phyloP scores from a whole-genome alignment of 257 asterid species.

The Solanum gracilifrons region DNA sequence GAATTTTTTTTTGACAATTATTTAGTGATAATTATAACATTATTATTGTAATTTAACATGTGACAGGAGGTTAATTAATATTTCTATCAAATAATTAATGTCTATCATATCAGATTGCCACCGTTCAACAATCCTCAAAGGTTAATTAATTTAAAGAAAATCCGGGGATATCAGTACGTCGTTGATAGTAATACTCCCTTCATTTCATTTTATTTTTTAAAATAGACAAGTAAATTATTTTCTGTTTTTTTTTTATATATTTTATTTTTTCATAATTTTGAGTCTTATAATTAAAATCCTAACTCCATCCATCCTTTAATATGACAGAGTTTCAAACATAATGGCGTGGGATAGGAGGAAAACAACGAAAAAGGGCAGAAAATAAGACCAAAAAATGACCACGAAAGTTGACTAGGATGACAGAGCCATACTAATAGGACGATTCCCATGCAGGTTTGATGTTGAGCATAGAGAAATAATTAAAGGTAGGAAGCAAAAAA shows the following conservation, averaged over 20 bases:
- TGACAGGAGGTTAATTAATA: neutral
- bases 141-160: neutral
- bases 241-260: too few relatives aligned
- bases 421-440: neutral
- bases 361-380: neutral
- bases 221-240: neutral
- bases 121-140: neutral
- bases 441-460: slow-evolving; percentile 6
- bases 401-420: neutral
- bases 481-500: neutral
- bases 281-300: too few relatives aligned
- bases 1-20: too few relatives aligned
- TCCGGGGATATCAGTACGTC: neutral
- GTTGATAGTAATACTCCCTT: neutral
- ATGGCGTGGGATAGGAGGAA: neutral
- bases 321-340: neutral
- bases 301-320: neutral
- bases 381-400: neutral
- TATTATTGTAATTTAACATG: neutral
- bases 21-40: too few relatives aligned
- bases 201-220: too few relatives aligned
- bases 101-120: neutral
- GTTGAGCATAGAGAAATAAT: neutral
- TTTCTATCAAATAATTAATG: neutral
- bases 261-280: too few relatives aligned